These are phyloP conservation scores for Pythium grandisporangium DNA, from an alignment of 352 stramenopile genomes.

Conservation along the genomic window DNA sequence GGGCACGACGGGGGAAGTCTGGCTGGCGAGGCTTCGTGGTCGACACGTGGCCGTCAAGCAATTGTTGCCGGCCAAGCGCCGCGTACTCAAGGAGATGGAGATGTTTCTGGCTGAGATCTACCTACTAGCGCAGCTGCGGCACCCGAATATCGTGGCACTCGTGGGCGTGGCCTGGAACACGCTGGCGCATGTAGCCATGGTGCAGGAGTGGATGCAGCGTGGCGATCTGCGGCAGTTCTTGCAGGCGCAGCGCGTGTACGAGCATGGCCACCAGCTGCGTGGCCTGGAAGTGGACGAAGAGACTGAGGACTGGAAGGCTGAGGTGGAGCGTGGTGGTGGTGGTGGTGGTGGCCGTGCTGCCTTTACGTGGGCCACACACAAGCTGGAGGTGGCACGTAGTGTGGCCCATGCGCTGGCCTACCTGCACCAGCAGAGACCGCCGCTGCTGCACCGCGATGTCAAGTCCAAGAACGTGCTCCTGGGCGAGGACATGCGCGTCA, in stretches of 20 bases:
- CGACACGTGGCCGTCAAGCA: conserved; percentile 60
- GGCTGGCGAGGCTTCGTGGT: conserved; percentile 46
- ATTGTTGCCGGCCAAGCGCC: conserved; percentile 36
- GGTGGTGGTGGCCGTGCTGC: conserved; percentile 4
- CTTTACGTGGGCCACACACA: conserved; percentile 47
- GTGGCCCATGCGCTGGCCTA: conserved; percentile 66
- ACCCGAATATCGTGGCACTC: conserved; percentile 55
- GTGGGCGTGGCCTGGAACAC: conserved; percentile 62
- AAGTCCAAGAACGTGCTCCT: conserved; percentile 88
- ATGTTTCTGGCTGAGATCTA: conserved; percentile 76
- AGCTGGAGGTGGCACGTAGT: conserved; percentile 40
- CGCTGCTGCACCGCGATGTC: conserved; percentile 80
- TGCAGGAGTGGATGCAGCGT: conserved; percentile 63
- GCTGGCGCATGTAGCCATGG: conserved; percentile 60
- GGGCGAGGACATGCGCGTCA: conserved; percentile 31
- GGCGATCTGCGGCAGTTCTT: conserved; percentile 60
- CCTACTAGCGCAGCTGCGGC: conserved; percentile 56
- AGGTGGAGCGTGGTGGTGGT: too few relatives aligned
- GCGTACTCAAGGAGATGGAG: conserved; percentile 52
- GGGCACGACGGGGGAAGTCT: conserved; percentile 56
- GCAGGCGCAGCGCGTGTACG: conserved; percentile 4
- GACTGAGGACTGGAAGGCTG: too few relatives aligned
- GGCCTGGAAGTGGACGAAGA: conserved; percentile 5
- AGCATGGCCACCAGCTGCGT: background rate
- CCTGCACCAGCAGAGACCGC: conserved; percentile 65